Evolutionary conservation across 345 rosid genomes (phyloP).

Genomic region (Aquilaria sinensis): DNA sequence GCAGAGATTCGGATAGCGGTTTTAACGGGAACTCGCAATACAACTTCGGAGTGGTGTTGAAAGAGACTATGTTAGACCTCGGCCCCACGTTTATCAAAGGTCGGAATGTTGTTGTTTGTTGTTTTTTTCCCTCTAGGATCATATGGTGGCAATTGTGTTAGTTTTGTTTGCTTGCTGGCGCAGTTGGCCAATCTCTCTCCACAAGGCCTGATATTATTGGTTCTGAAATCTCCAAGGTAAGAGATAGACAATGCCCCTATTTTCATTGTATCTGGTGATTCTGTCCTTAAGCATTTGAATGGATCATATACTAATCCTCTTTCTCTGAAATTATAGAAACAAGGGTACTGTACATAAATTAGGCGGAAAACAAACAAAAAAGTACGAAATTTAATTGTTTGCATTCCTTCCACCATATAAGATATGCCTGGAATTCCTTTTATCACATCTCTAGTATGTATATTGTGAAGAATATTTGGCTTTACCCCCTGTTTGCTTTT

Average conservation of each 20-base stretch:
- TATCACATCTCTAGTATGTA: no score
- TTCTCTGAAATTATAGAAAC: no score
- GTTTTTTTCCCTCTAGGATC: constrained; percentile 29
- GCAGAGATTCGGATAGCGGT: constrained; percentile 29
- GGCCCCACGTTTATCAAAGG: constrained; percentile 99
- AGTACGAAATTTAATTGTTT: no score
- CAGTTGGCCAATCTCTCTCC: constrained; percentile 99
- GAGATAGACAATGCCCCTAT: constrained; percentile 2
- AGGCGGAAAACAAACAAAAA: no score
- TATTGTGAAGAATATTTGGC: no score
- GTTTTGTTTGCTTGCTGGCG: constrained; percentile 46
- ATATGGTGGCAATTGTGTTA: constrained; percentile 29
- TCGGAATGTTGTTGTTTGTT: constrained; percentile 23
- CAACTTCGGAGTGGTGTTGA: constrained; percentile 66
- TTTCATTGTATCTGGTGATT: no score
- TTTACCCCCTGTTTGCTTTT: no score
- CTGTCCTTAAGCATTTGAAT: no score
- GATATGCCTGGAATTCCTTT: no score
- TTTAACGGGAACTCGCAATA: constrained; percentile 42
- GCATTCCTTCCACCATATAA: no score
- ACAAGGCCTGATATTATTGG: constrained; percentile 95
- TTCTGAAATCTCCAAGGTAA: constrained; percentile 84
- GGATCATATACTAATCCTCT: no score
- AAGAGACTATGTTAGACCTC: constrained; percentile 76
- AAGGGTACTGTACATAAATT: no score